Base-by-base conservation (phyloP, 2,329 filamentous ascomycete species). In the Amesomyces nigricolor region DNA sequence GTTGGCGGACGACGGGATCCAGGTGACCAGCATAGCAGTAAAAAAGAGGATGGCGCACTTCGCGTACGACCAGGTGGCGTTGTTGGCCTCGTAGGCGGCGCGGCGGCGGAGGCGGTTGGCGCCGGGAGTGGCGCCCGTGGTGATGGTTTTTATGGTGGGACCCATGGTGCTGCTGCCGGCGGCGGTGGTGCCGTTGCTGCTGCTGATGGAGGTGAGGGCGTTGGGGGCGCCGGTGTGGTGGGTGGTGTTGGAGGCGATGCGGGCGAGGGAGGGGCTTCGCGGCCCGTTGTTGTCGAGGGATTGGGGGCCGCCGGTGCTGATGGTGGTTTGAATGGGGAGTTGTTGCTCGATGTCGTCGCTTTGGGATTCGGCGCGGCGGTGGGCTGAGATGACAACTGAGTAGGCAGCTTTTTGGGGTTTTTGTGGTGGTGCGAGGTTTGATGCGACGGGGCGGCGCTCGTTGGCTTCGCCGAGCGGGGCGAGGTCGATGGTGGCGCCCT, bases 1-100 rank as follows among this genome's bases (percentile, higher is more conserved):
- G 68, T 95, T 94, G 57, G 86, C 79, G 19, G 85, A 88, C 1
- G 87, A 91, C 1, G 82, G 89, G 55, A 91, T 82, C 86, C 86
- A 89, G 5, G 87, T 88, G 26, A 89, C 78, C 49, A 88, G 74
- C 57, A 89, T 77, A 0, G 85, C 85, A 0, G 82, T 76, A 70
- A 89, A 89, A 75, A 89, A 88, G 8, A 89, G 75, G 29, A 88
- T 74, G 0, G 86, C 79, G 46, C 85, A 87, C 63, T 87, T 87
- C 54, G 85, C 81, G 66, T 89, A 89, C 1, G 80, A 78, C 82
- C 82, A 86, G 1, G 84, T 81, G 2, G 85, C 85, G 37, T 77
- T 84, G 65, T 79, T 84, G 17, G 81, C 74, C 54, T 82, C 80
- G 54, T 77, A 73, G 37, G 74, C 58, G 64, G 72, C 63, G 63